Percentiles rank a stretch among this genome's conserved stretches.
Evolutionary conservation across 768 basidiomycete species (phyloP).

Genomic region (Terana coerulea): DNA sequence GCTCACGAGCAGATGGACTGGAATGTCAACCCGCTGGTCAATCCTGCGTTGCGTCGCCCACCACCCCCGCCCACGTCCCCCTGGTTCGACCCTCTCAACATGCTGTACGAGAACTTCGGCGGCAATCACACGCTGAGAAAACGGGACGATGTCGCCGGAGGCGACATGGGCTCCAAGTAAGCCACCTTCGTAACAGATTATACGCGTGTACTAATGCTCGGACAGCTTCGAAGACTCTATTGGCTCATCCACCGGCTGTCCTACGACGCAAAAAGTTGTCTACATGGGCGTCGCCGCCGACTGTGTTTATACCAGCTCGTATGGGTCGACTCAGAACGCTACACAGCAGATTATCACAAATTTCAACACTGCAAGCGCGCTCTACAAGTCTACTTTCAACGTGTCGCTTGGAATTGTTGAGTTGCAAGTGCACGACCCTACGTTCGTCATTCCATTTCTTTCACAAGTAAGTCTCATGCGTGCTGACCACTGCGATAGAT

Average conservation of each 20-base stretch:
- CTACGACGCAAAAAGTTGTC: constrained; percentile 65
- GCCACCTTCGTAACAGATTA: constrained; percentile 19
- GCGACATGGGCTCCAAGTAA: constrained; percentile 52
- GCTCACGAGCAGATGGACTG: constrained; percentile 66
- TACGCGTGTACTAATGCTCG: background rate
- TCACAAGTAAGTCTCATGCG: constrained; percentile 1
- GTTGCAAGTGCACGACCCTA: constrained; percentile 62
- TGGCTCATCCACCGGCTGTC: constrained; percentile 68
- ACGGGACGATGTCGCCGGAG: constrained; percentile 55
- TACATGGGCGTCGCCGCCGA: constrained; percentile 90
- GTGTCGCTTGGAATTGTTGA: constrained; percentile 81
- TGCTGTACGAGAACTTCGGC: constrained; percentile 13
- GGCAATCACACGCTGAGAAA: constrained; percentile 35
- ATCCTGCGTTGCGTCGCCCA: constrained; percentile 44
- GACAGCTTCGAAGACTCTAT: constrained; percentile 66
- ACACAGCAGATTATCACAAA: constrained; percentile 70
- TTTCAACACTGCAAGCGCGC: constrained; percentile 73
- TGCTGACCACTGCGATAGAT: constrained; percentile 34
- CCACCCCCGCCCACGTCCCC: constrained; percentile 25
- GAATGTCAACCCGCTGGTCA: constrained; percentile 56
- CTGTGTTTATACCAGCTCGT: constrained; percentile 68
- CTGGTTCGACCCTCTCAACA: constrained; percentile 41
- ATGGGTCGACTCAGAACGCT: constrained; percentile 62
- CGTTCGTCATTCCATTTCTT: constrained; percentile 29
- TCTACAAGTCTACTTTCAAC: constrained; percentile 83